Conservation (phyloP, 495 filamentous ascomycete species). For the Penicillium ucsense region DNA sequence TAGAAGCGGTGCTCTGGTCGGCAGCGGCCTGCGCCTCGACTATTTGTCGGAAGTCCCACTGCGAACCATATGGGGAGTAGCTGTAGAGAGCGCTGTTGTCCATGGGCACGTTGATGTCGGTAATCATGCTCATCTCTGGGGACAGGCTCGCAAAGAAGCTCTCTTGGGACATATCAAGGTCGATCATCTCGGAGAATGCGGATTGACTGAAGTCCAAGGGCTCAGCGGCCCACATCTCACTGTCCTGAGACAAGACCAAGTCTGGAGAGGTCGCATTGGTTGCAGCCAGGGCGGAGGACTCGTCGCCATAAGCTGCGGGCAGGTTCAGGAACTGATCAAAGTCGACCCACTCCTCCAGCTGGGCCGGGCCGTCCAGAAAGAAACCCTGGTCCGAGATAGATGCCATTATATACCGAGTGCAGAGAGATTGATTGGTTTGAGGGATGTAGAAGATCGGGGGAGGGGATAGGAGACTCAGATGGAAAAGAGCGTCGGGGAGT, state of each 20-base stretch:
- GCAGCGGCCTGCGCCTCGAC: conserved; percentile 33
- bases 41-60: conserved; percentile 23
- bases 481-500: no score
- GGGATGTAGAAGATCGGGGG: neutral
- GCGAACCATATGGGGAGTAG: conserved; percentile 14
- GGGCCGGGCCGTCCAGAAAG: conserved; percentile 7
- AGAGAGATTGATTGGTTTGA: neutral
- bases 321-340: conserved; percentile 33
- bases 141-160: conserved; percentile 12
- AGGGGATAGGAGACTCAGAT: neutral
- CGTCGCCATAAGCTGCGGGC: conserved; percentile 21
- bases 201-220: conserved; percentile 13
- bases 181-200: conserved; percentile 20
- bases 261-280: conserved; percentile 29
- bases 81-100: conserved; percentile 17
- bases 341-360: conserved; percentile 25
- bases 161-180: conserved; percentile 15
- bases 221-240: conserved; percentile 15
- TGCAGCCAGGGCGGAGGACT: conserved; percentile 24
- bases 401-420: conserved; percentile 7
- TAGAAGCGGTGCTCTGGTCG: conserved; percentile 23
- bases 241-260: conserved; percentile 18
- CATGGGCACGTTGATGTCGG: conserved; percentile 16
- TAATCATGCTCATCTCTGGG: conserved; percentile 14
- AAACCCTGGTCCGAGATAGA: conserved; percentile 16